Percentiles rank a stretch among this genome's conserved stretches.
These are phyloP conservation scores for Heliosperma pusillum DNA, from an alignment of 148 eudicot species.

Conservation along the genomic window DNA sequence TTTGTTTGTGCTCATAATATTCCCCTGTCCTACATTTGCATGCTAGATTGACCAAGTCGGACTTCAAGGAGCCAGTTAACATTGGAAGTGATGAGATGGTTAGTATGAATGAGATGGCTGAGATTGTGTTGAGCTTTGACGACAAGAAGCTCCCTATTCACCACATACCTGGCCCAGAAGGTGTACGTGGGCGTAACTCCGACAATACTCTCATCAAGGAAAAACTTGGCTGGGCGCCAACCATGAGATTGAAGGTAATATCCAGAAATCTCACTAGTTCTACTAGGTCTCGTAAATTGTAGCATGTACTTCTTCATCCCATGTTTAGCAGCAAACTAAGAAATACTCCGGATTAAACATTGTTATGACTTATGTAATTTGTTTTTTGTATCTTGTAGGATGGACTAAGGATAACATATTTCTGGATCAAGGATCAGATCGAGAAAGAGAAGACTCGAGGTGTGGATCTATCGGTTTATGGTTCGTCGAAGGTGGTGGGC, in stretches of 20 bases:
- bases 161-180: slow-evolving; percentile 96
- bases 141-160: slow-evolving; percentile 73
- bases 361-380: neutral
- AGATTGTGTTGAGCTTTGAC: slow-evolving; percentile 78
- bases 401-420: slow-evolving; percentile 87
- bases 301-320: too few relatives aligned
- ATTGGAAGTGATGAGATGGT: slow-evolving; percentile 97
- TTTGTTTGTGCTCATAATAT: neutral
- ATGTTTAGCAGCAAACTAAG: too few relatives aligned
- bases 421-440: slow-evolving; percentile 92
- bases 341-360: too few relatives aligned
- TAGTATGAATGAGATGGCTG: slow-evolving; percentile 97
- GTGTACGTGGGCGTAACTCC: slow-evolving; percentile 94
- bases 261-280: neutral
- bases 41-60: slow-evolving; percentile 75
- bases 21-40: neutral
- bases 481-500: slow-evolving; percentile 87
- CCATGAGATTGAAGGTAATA: slow-evolving; percentile 77
- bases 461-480: slow-evolving; percentile 58
- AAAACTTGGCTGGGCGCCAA: slow-evolving; percentile 95
- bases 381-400: slow-evolving; percentile 47
- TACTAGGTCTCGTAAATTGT: neutral
- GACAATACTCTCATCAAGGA: slow-evolving; percentile 89
- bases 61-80: slow-evolving; percentile 83
- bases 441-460: slow-evolving; percentile 86